Conservation (phyloP, 208 protist genomes). For the Lotmaria passim region DNA sequence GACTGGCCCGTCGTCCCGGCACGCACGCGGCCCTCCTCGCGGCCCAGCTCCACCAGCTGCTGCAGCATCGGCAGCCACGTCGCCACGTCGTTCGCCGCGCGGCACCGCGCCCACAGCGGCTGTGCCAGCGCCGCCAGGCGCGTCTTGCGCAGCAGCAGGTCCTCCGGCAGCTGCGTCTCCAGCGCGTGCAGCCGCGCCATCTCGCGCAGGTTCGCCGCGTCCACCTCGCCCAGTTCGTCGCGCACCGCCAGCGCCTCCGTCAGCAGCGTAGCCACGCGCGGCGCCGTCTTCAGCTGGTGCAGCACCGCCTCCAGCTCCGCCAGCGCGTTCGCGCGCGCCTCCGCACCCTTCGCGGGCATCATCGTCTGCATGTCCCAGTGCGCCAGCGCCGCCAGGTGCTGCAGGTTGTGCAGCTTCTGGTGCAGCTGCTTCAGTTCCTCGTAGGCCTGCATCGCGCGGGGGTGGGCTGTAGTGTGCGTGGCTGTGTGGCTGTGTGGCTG, state of each 20-base stretch:
- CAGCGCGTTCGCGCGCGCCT: slow-evolving; percentile 44
- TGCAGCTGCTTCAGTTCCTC: slow-evolving; percentile 49
- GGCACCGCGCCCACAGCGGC: slow-evolving; percentile 46
- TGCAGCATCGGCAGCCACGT: slow-evolving; percentile 61
- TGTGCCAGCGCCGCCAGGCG: slow-evolving; percentile 37
- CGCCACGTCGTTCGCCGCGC: slow-evolving; percentile 53
- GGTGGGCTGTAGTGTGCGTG: not conserved
- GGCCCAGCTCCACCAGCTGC: slow-evolving; percentile 43
- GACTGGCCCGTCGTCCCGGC: slow-evolving; percentile 1
- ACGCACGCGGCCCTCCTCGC: slow-evolving; percentile 46
- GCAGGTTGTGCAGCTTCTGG: slow-evolving; percentile 44
- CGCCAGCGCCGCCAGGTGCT: slow-evolving; percentile 40
- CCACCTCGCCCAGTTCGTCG: slow-evolving; percentile 32
- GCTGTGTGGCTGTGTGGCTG: not conserved
- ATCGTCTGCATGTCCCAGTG: slow-evolving; percentile 59
- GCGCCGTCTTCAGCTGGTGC: slow-evolving; percentile 35
- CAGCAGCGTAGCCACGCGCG: not conserved
- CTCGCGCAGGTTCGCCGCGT: slow-evolving; percentile 63
- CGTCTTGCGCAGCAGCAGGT: slow-evolving; percentile 48
- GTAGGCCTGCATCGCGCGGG: slow-evolving; percentile 40
- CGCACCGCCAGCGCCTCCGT: not conserved
- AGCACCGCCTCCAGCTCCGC: slow-evolving; percentile 15
- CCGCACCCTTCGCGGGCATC: slow-evolving; percentile 61
- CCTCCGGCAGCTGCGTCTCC: slow-evolving; percentile 38
- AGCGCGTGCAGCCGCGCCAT: slow-evolving; percentile 35